phyloP scores from a whole-genome alignment of 139 green algal genomes.

The Tetraselmis chui region DNA sequence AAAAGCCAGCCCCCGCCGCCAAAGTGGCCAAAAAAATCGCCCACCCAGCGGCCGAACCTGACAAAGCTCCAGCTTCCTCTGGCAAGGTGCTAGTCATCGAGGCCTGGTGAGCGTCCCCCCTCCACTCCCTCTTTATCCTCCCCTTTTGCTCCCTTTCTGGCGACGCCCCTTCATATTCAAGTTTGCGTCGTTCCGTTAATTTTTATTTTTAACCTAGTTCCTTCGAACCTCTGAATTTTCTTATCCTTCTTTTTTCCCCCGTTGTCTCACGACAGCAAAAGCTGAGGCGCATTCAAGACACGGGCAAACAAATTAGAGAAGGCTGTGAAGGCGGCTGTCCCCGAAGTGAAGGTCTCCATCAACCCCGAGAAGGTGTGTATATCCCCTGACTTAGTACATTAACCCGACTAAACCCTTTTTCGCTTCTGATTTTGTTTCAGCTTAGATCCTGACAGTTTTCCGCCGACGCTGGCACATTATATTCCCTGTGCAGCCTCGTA shows the following conservation, averaged over 20 bases:
- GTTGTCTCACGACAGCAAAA: neutral
- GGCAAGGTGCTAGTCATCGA: neutral
- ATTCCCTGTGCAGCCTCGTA: constrained; percentile 25
- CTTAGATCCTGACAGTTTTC: too few species aligned
- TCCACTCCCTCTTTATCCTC: too few species aligned
- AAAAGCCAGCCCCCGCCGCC: neutral
- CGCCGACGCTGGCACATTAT: too few species aligned
- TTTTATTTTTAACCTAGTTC: too few species aligned
- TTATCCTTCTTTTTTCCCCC: neutral
- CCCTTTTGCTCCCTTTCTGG: too few species aligned
- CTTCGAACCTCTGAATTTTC: too few species aligned
- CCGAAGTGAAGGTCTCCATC: constrained; percentile 12
- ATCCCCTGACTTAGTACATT: too few species aligned
- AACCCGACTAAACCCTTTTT: too few species aligned
- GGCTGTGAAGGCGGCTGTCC: constrained; percentile 20
- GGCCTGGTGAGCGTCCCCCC: neutral
- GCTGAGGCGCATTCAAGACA: neutral
- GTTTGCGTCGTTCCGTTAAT: too few species aligned
- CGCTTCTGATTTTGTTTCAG: too few species aligned
- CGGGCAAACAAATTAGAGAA: constrained; percentile 31
- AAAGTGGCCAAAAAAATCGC: neutral
- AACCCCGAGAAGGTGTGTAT: constrained; percentile 32
- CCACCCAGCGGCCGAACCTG: neutral
- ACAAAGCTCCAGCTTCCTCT: neutral
- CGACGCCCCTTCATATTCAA: too few species aligned